Evolutionary conservation across 139 green algal species (phyloP), one percentile per base, ranked within the genome.

Genomic region (Coccomyxa sp.): DNA sequence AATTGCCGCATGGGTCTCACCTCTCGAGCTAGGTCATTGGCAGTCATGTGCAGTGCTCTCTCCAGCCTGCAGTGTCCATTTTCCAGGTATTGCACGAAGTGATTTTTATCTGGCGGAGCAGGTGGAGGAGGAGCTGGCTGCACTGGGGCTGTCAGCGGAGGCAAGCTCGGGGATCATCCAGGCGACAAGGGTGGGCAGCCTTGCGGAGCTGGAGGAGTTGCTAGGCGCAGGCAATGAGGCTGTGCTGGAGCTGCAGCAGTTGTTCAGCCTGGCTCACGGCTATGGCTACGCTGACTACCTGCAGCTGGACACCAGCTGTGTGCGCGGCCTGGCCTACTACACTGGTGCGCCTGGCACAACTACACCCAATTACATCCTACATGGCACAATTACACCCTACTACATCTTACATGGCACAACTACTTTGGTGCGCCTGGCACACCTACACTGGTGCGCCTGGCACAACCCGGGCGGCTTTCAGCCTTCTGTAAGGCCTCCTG

Each of bases 241-340:
- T 16, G 67, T 90, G 60, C 31, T 15, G 13, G 96, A 99, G 80
- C 85, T 99, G 51, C 83, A 87, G 71, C 81, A 82, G 27, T 91
- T 99, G 38, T 99, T 96, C 80, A 38, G 76, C 30, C 91, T 99
- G 45, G 94, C 95, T 9, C 90, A 92, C 13, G 96, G 90, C 0
- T 98, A 98, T 84, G 96, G 95, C 67, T 94, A 90, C 67, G 81
- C 83, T 7, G 94, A 99, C 79, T 99, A 95, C 94, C 91, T 99
- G 30, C 85, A 93, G 38, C 97, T 99, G 90, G 97, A 99, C 81
- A 90, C 95, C 18, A 94, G 86, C 74, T 93, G 99, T 1, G 95
- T 99, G 68, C 88, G 97, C 38, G 97, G 97, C 25, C 92, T 99
- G 74, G 96, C 97, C 0, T 99, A 99, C 91, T 99, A 99, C 92